A percentile compares a stretch with the other conserved stretches of the same genome.
These are phyloP conservation scores for Saturnispora gosingensis DNA, from an alignment of 805 yeast genomes.

Conservation along the genomic window DNA sequence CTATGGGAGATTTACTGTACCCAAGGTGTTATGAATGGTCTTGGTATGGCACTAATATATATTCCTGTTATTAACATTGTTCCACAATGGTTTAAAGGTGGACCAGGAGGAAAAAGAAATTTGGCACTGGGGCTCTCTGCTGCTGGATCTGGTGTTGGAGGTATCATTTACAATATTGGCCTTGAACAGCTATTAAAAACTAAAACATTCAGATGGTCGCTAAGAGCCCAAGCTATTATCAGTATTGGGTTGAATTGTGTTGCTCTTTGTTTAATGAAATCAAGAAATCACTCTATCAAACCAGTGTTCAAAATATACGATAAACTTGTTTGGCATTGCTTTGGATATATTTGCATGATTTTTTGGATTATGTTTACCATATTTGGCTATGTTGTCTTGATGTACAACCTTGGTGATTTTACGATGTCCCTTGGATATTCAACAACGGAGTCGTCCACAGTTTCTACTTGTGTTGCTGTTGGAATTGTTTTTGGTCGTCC, in stretches of 20 bases:
- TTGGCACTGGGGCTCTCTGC: constrained; percentile 40
- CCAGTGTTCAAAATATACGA: constrained; percentile 36
- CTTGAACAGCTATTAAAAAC: constrained; percentile 35
- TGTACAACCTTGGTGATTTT: constrained; percentile 52
- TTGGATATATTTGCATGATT: constrained; percentile 26
- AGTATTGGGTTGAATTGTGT: constrained; percentile 28
- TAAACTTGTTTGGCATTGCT: constrained; percentile 26
- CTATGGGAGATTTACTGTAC: constrained; percentile 61
- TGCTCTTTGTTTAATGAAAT: constrained; percentile 29
- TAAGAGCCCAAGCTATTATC: constrained; percentile 38
- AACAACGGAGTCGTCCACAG: constrained; percentile 45
- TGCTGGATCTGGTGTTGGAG: constrained; percentile 47
- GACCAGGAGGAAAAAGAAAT: constrained; percentile 41
- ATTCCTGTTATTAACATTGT: constrained; percentile 51
- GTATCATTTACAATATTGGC: constrained; percentile 39
- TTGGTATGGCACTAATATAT: constrained; percentile 47
- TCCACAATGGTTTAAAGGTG: constrained; percentile 56
- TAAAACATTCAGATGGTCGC: constrained; percentile 38
- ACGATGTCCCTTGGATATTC: constrained; percentile 52
- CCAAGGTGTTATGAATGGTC: constrained; percentile 58
- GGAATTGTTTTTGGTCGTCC: constrained; percentile 54
- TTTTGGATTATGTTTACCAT: constrained; percentile 40
- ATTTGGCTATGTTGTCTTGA: constrained; percentile 51
- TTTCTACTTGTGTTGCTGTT: constrained; percentile 50
- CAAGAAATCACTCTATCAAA: constrained; percentile 30